These are phyloP conservation scores for Parmelia sp. DNA, from an alignment of 495 filamentous ascomycete genomes.

Conservation along the genomic window DNA sequence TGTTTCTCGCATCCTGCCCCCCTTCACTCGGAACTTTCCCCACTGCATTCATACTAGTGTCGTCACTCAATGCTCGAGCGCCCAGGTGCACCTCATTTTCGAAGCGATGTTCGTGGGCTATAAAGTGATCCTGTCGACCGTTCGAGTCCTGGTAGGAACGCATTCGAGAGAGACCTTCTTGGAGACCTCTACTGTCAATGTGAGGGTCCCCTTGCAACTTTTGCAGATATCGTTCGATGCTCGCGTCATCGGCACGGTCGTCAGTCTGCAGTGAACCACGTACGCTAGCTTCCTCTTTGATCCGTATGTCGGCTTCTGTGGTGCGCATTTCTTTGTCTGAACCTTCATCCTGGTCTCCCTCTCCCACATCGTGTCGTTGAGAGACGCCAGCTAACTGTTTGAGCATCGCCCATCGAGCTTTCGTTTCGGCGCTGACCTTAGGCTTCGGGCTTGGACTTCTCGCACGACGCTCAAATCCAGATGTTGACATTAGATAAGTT, in stretches of 20 bases:
- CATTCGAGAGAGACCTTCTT: slow-evolving; percentile 12
- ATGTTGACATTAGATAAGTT: neutral
- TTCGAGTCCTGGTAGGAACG: slow-evolving; percentile 7
- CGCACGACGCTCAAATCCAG: neutral
- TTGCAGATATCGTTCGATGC: slow-evolving; percentile 16
- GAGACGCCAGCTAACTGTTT: slow-evolving; percentile 12
- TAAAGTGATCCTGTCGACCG: neutral
- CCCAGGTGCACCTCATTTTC: neutral
- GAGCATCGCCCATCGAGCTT: slow-evolving; percentile 20
- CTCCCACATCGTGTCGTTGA: neutral
- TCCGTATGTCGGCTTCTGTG: neutral
- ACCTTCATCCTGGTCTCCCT: slow-evolving; percentile 1
- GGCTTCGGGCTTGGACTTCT: slow-evolving; percentile 10
- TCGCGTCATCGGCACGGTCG: slow-evolving; percentile 2
- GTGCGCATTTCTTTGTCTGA: slow-evolving; percentile 1
- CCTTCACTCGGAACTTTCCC: neutral
- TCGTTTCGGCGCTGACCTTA: slow-evolving; percentile 13
- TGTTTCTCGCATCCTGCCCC: neutral
- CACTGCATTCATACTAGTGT: neutral
- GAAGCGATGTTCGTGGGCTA: neutral
- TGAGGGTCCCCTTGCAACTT: slow-evolving; percentile 11
- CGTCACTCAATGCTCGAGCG: neutral
- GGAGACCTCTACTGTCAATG: slow-evolving; percentile 9
- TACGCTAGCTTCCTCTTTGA: neutral
- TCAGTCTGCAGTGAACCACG: neutral